phyloP scores from a whole-genome alignment of 176 grass and related monocot genomes.

The Puccinellia tenuiflora region DNA sequence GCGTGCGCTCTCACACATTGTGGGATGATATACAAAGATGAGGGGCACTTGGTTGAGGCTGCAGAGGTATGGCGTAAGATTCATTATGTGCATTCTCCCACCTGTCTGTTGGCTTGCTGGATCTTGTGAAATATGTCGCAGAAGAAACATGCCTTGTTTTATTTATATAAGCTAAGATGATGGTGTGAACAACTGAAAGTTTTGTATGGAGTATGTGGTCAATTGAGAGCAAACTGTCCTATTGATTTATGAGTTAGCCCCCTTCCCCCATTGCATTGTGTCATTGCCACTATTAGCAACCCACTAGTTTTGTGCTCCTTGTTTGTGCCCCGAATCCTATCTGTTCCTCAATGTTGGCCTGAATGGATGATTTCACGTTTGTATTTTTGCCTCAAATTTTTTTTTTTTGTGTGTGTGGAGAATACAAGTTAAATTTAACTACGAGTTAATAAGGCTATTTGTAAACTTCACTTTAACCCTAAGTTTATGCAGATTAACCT shows the following conservation, averaged over 20 bases:
- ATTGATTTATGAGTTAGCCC: background rate
- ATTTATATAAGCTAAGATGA: background rate
- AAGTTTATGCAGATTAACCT: background rate
- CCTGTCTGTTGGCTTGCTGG: background rate
- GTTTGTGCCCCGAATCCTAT: slow-evolving; percentile 3
- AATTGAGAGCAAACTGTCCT: background rate
- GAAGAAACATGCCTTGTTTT: background rate
- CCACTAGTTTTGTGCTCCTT: background rate
- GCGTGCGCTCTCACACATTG: slow-evolving; percentile 86
- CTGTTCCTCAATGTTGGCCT: background rate
- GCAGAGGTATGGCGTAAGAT: slow-evolving; percentile 57
- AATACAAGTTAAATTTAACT: background rate
- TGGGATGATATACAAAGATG: slow-evolving; percentile 95
- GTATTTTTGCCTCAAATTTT: background rate
- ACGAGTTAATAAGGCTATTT: background rate
- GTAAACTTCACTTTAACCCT: background rate
- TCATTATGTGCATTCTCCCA: slow-evolving; percentile 9
- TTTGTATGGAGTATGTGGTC: background rate
- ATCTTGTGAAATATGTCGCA: background rate
- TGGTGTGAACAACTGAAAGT: background rate
- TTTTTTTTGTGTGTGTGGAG: background rate
- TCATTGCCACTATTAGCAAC: background rate
- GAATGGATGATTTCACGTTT: slow-evolving; percentile 1
- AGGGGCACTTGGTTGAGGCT: slow-evolving; percentile 86
- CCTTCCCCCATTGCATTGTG: background rate